These are phyloP conservation scores for Rhazya stricta DNA, from an alignment of 257 asterid genomes.

Conservation along the genomic window DNA sequence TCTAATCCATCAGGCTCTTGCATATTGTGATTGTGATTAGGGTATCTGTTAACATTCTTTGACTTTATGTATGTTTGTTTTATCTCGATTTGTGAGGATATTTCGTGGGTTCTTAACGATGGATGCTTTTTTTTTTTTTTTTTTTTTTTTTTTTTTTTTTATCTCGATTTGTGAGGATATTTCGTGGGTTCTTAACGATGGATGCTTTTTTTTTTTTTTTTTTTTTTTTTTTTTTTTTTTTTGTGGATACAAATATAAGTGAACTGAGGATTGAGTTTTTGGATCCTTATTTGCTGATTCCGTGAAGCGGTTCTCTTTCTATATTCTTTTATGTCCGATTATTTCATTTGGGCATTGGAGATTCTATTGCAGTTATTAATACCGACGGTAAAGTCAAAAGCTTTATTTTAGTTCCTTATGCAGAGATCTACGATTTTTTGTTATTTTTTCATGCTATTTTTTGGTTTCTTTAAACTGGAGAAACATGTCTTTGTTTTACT, in stretches of 20 bases:
- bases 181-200: neutral
- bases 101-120: neutral
- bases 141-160: neutral
- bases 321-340: neutral
- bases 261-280: neutral
- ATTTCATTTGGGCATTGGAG: neutral
- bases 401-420: neutral
- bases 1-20: neutral
- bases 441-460: neutral
- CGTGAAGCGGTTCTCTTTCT: too few species aligned
- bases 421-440: slow-evolving; percentile 8
- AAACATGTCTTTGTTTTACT: neutral
- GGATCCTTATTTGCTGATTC: neutral
- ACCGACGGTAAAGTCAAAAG: neutral
- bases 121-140: neutral
- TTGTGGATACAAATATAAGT: neutral
- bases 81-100: neutral
- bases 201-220: neutral
- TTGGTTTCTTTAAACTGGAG: neutral
- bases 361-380: neutral
- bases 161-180: too few species aligned
- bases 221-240: neutral
- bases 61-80: neutral
- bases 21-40: neutral
- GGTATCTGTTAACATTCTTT: neutral